phyloP scores from a whole-genome alignment of 768 basidiomycete genomes.

The Tylopilus sp. region DNA sequence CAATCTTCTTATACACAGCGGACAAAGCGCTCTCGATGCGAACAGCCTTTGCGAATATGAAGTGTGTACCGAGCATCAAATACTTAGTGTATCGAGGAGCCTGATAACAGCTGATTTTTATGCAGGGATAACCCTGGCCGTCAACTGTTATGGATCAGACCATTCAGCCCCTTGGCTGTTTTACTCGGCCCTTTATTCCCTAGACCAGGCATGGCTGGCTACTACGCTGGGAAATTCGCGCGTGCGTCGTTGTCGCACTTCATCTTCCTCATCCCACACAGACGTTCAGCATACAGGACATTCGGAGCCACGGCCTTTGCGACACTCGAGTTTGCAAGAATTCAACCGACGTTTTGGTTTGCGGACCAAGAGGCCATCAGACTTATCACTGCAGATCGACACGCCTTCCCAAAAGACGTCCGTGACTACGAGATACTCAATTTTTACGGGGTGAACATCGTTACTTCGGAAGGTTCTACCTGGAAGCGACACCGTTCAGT shows the following conservation, averaged over 20 bases:
- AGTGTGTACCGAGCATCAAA: neutral
- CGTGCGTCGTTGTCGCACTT: slow-evolving; percentile 29
- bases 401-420: too few relatives aligned
- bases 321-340: slow-evolving; percentile 32
- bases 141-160: slow-evolving; percentile 29
- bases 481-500: too few relatives aligned
- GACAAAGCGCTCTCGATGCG: slow-evolving; percentile 7
- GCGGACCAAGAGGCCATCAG: slow-evolving; percentile 43
- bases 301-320: slow-evolving; percentile 39
- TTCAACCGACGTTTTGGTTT: slow-evolving; percentile 38
- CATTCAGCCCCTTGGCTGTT: slow-evolving; percentile 28
- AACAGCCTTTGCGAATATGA: slow-evolving; percentile 11
- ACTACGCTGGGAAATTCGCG: slow-evolving; percentile 34
- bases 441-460: too few relatives aligned
- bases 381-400: neutral
- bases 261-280: neutral
- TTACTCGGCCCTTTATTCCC: slow-evolving; percentile 33
- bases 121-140: slow-evolving; percentile 21
- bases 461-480: too few relatives aligned
- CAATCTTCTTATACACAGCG: slow-evolving; percentile 4
- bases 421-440: too few relatives aligned
- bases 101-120: neutral
- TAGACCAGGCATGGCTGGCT: slow-evolving; percentile 32
- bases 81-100: too few relatives aligned
- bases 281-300: slow-evolving; percentile 32